These are phyloP conservation scores for Kwoniella sp. DNA, from an alignment of 768 basidiomycete genomes.

Conservation along the genomic window DNA sequence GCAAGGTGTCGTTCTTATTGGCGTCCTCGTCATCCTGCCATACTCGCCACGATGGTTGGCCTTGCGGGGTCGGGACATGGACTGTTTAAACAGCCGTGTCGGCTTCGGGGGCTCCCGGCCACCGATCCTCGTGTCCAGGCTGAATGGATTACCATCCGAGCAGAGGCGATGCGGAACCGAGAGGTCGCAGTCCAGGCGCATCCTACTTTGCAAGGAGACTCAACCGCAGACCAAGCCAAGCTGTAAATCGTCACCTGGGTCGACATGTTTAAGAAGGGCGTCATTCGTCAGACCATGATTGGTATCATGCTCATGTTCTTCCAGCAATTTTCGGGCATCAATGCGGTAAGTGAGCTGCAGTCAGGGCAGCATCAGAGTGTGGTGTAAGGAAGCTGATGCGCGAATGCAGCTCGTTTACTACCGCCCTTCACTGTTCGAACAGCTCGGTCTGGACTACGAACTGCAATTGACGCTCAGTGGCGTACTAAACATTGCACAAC, in stretches of 20 bases:
- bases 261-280: slow-evolving; percentile 3
- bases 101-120: background rate
- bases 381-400: background rate
- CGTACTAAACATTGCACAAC: slow-evolving; percentile 3
- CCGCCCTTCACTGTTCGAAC: background rate
- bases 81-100: slow-evolving; percentile 1
- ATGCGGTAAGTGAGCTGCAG: background rate
- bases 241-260: background rate
- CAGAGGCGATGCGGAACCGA: background rate
- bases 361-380: background rate
- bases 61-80: slow-evolving; percentile 61
- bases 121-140: slow-evolving; percentile 3
- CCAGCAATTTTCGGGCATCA: slow-evolving; percentile 5
- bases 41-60: slow-evolving; percentile 73
- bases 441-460: slow-evolving; percentile 7
- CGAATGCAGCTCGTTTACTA: background rate
- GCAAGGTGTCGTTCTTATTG: slow-evolving; percentile 41
- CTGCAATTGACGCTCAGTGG: slow-evolving; percentile 2
- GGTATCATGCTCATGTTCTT: slow-evolving; percentile 5
- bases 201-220: slow-evolving; percentile 1
- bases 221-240: background rate
- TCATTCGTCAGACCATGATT: slow-evolving; percentile 4
- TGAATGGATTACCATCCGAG: slow-evolving; percentile 4
- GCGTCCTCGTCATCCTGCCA: slow-evolving; percentile 70
- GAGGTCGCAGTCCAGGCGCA: slow-evolving; percentile 1